Percentiles rank a stretch among this genome's conserved stretches.
phyloP scores from a whole-genome alignment of 1,284 basidiomycete species.

The Testicularia cyperi region DNA sequence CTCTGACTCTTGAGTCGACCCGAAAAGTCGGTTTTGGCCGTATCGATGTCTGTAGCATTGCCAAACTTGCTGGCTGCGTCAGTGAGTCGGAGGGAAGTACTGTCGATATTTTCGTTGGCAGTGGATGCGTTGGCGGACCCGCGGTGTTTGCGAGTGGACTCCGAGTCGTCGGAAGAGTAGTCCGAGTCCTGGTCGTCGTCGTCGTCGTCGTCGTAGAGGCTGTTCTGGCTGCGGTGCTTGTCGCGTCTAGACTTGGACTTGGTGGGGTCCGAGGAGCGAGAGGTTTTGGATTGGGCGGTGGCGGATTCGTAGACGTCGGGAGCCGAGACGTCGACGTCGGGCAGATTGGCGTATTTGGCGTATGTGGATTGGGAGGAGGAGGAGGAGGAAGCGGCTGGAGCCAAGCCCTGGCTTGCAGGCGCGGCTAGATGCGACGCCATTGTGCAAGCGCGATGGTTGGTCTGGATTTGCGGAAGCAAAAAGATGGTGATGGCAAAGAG shows the following conservation, averaged over 20 bases:
- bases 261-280: too few relatives aligned
- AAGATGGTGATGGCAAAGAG: too few relatives aligned
- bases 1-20: neutral
- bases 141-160: neutral
- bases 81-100: conserved; percentile 4
- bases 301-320: conserved; percentile 4
- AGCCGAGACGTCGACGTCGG: conserved; percentile 2
- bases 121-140: neutral
- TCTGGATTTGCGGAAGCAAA: too few relatives aligned
- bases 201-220: neutral
- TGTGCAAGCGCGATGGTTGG: too few relatives aligned
- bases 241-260: too few relatives aligned
- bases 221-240: too few relatives aligned
- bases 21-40: conserved; percentile 9
- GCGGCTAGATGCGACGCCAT: too few relatives aligned
- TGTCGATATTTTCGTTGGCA: conserved; percentile 18
- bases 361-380: too few relatives aligned
- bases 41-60: conserved; percentile 15
- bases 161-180: neutral
- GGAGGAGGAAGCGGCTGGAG: too few relatives aligned
- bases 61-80: conserved; percentile 26
- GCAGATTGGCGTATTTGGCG: conserved; percentile 4
- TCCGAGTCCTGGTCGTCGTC: neutral
- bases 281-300: too few relatives aligned
- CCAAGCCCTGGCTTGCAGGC: too few relatives aligned